Base-by-base conservation (phyloP, 768 basidiomycete genomes). In the Hygrophorus russula region DNA sequence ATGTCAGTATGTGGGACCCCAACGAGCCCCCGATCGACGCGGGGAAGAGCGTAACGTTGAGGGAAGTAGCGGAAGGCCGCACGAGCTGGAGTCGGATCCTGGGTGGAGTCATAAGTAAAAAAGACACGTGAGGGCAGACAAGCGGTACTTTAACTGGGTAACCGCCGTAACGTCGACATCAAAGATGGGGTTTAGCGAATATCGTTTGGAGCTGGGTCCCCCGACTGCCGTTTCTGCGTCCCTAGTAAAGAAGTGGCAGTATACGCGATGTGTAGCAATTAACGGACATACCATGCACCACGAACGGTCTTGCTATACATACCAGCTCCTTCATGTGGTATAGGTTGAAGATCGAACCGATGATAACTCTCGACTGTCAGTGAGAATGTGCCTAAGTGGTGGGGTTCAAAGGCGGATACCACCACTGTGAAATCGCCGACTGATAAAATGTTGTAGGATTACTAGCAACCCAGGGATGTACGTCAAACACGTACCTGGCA, bases 251-350 rank as follows among this genome's bases (percentile, higher is more conserved):
- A 33, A 13, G 48, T 31, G 28, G 29, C 14, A 31, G 36, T 24
- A 18, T 17, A 24, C 17, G 31, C 28, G 24, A 28, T 18, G 24
- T 42, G 12, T 32, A 17, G 38, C 27, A 7, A 41, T 28, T 29
- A 2, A 51, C 5, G 6, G 1, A 13, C 58, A 41, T 48, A 87
- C 93, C 93, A 98, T 31, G 68, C 62, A 3, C 88, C 90, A n/a
- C 65, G 71, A 2, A 82, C 51, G 0, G 68, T 55, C 51, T 85
- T 82, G 15, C 61, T 63, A 56, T 82, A 94, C 90, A 96, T 88
- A 0, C 92, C 93, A 0, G 91, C 88, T 0, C 90, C 92, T 63
- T 98, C 94, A 45, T 81, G 76, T 0, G 81, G 77, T 17, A 96
- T 82, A 0, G 75, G 51, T 39, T 64, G 64, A 17, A 96, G 48